Evolutionary conservation across 441 rosid genomes (phyloP), one percentile per base, ranked within the genome.

Genomic region (Erodium moschatum): DNA sequence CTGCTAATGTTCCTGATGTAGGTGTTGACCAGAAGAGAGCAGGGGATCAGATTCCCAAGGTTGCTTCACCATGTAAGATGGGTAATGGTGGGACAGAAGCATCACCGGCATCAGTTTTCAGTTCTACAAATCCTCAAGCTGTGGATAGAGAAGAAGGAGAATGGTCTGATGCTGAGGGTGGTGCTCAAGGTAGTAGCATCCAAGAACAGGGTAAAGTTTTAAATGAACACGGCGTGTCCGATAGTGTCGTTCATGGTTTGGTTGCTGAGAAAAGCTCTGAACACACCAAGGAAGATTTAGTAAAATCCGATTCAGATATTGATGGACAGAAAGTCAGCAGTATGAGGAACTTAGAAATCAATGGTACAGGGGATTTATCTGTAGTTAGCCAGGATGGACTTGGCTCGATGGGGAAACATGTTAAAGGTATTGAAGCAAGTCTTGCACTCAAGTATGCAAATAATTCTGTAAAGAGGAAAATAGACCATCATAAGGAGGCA

Each of bases 111-210:
- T 35, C 60, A 38, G 78, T 75, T 79, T 71, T 76, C n/a, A 76
- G 75, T 76, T 74, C 70, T 67, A 73, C 77, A 62, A 79, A 72
- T 78, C 76, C 67, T 20, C 77, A 73, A 67, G 78, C 70, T 11
- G 64, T 79, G 48, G 98, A 94, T 75, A 88, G 90, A 81, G 98
- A 94, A 87, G 98, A 94, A 85, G 98, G 98, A 70, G 98, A 94
- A 75, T 94, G 87, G 96, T 86, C 84, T 61, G 98, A 94, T 67
- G 78, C 79, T 5, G 98, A 89, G 74, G 86, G 81, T 58, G 73
- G 84, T 65, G 81, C 79, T 67, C 73, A 74, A 58, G 69, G 79
- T 65, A 61, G 67, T 65, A 61, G 66, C 46, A 65, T 75, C 65
- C 79, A 15, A 70, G 83, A 78, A 69, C 80, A 72, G 60, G 80